Evolutionary conservation across 2,329 filamentous ascomycete genomes (phyloP), one percentile per base, ranked within the genome.

Genomic region (Aspergillus brasiliensis): DNA sequence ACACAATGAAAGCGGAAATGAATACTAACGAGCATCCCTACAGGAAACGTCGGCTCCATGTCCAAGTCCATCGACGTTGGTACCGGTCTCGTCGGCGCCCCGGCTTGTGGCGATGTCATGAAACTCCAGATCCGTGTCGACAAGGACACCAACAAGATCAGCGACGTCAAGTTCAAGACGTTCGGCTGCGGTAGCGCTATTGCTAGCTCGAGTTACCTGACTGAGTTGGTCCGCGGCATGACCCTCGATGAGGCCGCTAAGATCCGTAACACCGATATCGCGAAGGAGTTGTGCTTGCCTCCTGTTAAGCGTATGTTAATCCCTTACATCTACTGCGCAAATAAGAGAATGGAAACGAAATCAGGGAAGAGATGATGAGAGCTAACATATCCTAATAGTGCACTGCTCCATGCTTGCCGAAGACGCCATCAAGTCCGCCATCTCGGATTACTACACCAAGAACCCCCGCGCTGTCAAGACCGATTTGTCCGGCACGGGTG

Each of bases 191-290:
- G 93, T 57, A 92, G 89, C 28, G 95, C 95, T 66, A 99, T 99
- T 78, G 95, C 95, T 46, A 94, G 90, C 65, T 96, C 91, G 61
- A 95, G 90, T 73, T 99, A 99, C 76, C 80, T 99, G 71, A 99
- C 95, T 8, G 92, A 97, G 79, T 83, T 99, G 61, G 93, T 99
- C 64, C 87, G 92, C 65, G 95, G 95, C 62, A 99, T 98, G 94
- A 96, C 90, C 13, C 80, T 99, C 67, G 95, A 99, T 70, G 92
- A 99, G 76, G 95, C 96, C 34, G 88, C 88, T 57, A 89, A 90
- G 80, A 91, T 99, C 70, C 90, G 92, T 82, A 99, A 99, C 80
- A 97, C 94, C 3, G 93, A 99, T 80, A 99, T 99, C 74, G 95
- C 95, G 38, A 96, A 96, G 83, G 96, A 99, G 81, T 83, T 97